Conservation (phyloP, 208 protist genomes). For the Leishmania amazonensis region DNA sequence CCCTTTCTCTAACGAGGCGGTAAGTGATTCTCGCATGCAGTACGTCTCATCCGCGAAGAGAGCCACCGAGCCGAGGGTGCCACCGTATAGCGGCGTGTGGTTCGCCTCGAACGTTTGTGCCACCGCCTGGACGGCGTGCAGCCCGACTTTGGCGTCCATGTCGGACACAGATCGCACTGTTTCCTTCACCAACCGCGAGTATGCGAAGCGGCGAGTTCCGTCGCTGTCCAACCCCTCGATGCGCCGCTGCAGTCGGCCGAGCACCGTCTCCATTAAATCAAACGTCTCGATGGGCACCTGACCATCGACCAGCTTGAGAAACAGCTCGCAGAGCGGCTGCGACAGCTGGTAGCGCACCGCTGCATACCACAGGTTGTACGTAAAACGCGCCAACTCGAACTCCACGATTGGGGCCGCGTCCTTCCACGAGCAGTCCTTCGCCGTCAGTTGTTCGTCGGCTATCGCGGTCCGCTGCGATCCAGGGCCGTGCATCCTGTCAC, state of each 20-base stretch:
- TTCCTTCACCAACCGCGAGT: conserved; percentile 45
- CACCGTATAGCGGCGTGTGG: conserved; percentile 44
- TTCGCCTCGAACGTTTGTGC: conserved; percentile 67
- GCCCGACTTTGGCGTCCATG: conserved; percentile 45
- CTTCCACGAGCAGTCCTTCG: conserved; percentile 17
- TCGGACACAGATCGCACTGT: conserved; percentile 54
- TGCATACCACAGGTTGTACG: conserved; percentile 78
- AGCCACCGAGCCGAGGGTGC: conserved; percentile 35
- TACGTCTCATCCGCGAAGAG: conserved; percentile 62
- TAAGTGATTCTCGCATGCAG: conserved; percentile 20
- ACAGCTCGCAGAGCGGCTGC: conserved; percentile 74
- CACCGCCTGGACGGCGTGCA: conserved; percentile 53
- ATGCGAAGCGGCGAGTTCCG: conserved; percentile 52
- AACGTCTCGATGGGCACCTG: conserved; percentile 50
- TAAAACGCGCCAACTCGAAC: conserved; percentile 63
- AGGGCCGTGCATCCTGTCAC: background rate
- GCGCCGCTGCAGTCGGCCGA: conserved; percentile 24
- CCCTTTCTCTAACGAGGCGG: background rate
- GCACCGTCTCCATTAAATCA: conserved; percentile 40
- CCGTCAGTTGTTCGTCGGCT: background rate
- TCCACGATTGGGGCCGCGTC: conserved; percentile 38
- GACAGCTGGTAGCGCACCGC: conserved; percentile 52
- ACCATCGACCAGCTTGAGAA: conserved; percentile 62
- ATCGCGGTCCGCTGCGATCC: background rate
- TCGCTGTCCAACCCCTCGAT: conserved; percentile 54